Conservation (phyloP, 2,329 filamentous ascomycete genomes). For the Nemania sp. region DNA sequence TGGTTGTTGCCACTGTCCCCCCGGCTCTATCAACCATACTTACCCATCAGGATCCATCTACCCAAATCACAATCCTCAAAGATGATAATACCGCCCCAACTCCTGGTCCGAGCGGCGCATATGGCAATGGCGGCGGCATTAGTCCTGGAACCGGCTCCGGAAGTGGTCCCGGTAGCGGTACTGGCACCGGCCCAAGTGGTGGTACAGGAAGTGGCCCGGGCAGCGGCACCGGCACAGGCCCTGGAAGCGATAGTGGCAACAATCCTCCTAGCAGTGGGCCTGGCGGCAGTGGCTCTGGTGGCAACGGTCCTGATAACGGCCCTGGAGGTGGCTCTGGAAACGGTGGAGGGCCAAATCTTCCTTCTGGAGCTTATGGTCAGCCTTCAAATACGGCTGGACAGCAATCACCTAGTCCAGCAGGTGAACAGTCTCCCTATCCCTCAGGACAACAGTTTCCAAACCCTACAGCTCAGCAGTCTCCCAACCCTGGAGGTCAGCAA, state of each 20-base stretch:
- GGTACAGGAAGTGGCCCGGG: conserved; percentile 3
- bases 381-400: conserved; percentile 21
- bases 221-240: conserved; percentile 2
- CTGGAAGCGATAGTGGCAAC: not conserved
- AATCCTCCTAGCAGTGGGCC: not conserved
- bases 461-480: conserved; percentile 14
- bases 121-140: conserved; percentile 21
- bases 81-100: not conserved
- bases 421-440: conserved; percentile 9
- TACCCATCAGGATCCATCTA: conserved; percentile 7
- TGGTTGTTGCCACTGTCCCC: conserved; percentile 21
- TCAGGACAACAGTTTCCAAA: conserved; percentile 12
- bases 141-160: conserved; percentile 10
- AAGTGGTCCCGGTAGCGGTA: not conserved
- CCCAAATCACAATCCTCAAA: conserved; percentile 8
- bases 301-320: not conserved
- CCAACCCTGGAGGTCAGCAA: conserved; percentile 6
- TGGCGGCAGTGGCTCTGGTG: conserved; percentile 7
- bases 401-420: conserved; percentile 16
- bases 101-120: conserved; percentile 20
- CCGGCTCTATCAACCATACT: conserved; percentile 18
- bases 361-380: conserved; percentile 29
- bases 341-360: conserved; percentile 12
- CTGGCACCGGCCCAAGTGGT: conserved; percentile 5
- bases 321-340: not conserved